phyloP scores from a whole-genome alignment of 805 yeast species.

The Lachancea thermotolerans region DNA sequence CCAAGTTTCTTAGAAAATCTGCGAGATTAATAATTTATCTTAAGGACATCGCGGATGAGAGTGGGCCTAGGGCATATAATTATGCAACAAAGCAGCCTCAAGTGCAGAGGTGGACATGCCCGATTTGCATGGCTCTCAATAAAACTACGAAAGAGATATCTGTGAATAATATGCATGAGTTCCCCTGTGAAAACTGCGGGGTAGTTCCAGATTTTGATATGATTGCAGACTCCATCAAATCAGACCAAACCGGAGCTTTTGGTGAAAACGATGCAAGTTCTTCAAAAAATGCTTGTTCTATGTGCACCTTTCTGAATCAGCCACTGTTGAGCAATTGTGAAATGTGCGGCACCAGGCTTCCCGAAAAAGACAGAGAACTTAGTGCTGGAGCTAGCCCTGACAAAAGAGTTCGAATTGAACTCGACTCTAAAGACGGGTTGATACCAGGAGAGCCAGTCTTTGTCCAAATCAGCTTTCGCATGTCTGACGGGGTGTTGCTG shows the following conservation, averaged over 20 bases:
- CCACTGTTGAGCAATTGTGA: slow-evolving; percentile 75
- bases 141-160: slow-evolving; percentile 23
- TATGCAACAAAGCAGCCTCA: not conserved
- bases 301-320: slow-evolving; percentile 80
- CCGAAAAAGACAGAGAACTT: slow-evolving; percentile 9
- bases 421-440: slow-evolving; percentile 29
- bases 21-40: slow-evolving; percentile 59
- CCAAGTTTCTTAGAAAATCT: slow-evolving; percentile 66
- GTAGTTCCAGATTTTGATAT: slow-evolving; percentile 38
- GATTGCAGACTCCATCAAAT: slow-evolving; percentile 30
- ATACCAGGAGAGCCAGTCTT: slow-evolving; percentile 21
- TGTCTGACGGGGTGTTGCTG: slow-evolving; percentile 56
- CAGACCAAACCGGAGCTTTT: not conserved
- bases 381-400: slow-evolving; percentile 27
- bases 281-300: slow-evolving; percentile 35
- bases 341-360: slow-evolving; percentile 66
- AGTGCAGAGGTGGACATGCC: slow-evolving; percentile 60
- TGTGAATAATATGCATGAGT: slow-evolving; percentile 25
- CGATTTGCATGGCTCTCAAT: slow-evolving; percentile 55
- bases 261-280: not conserved
- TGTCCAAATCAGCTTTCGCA: slow-evolving; percentile 69
- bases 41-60: not conserved
- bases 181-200: slow-evolving; percentile 59
- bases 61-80: slow-evolving; percentile 6
- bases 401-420: slow-evolving; percentile 25